phyloP scores from a whole-genome alignment of 176 grass and related monocot species.

The Bromus sterilis region DNA sequence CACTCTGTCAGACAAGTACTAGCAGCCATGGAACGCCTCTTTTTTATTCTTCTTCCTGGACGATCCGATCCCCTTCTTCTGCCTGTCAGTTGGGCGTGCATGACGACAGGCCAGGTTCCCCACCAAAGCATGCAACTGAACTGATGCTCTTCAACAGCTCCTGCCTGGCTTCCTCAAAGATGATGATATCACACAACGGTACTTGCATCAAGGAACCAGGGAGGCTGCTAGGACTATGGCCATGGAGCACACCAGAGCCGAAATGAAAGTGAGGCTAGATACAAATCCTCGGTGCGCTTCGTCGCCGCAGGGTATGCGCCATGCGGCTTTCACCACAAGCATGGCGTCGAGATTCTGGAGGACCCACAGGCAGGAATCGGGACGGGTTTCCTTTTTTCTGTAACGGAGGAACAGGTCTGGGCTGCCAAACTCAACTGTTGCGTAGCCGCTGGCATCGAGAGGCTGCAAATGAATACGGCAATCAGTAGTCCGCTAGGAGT shows the following conservation, averaged over 20 bases:
- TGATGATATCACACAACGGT: neutral
- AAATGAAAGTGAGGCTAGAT: conserved; percentile 60
- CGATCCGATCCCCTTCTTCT: neutral
- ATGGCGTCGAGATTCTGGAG: conserved; percentile 3
- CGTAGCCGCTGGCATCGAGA: conserved; percentile 53
- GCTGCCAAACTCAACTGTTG: conserved; percentile 29
- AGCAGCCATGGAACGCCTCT: neutral
- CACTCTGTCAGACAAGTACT: neutral
- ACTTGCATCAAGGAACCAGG: conserved; percentile 14
- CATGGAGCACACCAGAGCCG: conserved; percentile 61
- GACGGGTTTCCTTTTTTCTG: conserved; percentile 25
- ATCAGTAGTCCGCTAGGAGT: neutral
- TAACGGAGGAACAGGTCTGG: conserved; percentile 58
- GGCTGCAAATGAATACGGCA: conserved; percentile 40
- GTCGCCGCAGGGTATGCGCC: conserved; percentile 68
- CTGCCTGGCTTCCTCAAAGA: neutral
- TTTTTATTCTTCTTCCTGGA: neutral
- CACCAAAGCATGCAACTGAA: neutral
- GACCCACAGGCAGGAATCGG: conserved; percentile 37
- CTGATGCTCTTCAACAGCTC: neutral
- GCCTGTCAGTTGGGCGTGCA: neutral
- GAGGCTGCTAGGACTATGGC: conserved; percentile 43
- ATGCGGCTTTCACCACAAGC: conserved; percentile 26
- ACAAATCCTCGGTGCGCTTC: conserved; percentile 51
- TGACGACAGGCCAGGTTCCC: neutral